Base-by-base conservation (phyloP, 805 yeast genomes). In the Saccharomycopsis sp. region DNA sequence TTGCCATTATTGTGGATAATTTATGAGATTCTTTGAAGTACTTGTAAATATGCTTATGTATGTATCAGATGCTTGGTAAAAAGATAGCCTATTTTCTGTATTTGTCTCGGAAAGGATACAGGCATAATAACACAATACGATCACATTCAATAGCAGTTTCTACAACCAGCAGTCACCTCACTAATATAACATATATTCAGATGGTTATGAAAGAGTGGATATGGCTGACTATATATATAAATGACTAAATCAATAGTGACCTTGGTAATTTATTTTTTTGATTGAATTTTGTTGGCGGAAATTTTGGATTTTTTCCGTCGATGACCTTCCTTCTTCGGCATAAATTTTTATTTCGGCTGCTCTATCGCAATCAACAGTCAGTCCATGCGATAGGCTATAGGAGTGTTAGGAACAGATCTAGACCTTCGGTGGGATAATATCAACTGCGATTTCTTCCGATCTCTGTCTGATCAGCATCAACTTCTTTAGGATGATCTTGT, bases 341-440 rank as follows among this genome's bases (percentile, higher is more conserved):
- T 29, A 29, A 7, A 7, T 29, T 12, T 29, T 12, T 5, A 29
- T 29, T 29, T 29, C 38, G 12, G 38, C 38, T 29, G 38, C 38
- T 12, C 38, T 29, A 29, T 29, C 12, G 12, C 5, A 29, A n/a
- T n/a, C n/a, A n/a, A n/a, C n/a, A n/a, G n/a, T n/a, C n/a, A n/a
- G n/a, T n/a, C n/a, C n/a, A n/a, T n/a, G n/a, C n/a, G n/a, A n/a
- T n/a, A n/a, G n/a, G n/a, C n/a, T n/a, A n/a, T n/a, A n/a, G n/a
- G n/a, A n/a, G n/a, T n/a, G n/a, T n/a, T n/a, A n/a, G n/a, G n/a
- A n/a, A n/a, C n/a, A n/a, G n/a, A 29, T 29, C 38, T 29, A 44
- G 19, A 59, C 41, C 38, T 59, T 59, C 22, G 62, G 62, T 19
- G 56, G 62, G 41, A 59, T 56, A n/a, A 59, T 57, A 34, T 59